Conservation (phyloP, 768 basidiomycete species). For the Pleurotus tuoliensis region DNA sequence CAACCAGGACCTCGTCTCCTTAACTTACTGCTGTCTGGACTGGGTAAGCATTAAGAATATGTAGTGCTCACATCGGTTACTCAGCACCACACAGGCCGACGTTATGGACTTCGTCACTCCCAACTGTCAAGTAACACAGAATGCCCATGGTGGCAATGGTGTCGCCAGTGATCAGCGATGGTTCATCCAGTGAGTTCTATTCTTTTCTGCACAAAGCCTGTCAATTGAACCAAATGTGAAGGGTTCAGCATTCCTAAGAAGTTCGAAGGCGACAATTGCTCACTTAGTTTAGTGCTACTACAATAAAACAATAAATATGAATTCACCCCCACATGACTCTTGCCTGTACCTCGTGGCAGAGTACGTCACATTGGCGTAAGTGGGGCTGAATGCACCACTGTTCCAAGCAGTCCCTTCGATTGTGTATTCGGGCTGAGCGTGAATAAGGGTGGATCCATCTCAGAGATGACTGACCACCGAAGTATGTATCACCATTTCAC, state of each 20-base stretch:
- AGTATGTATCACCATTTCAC: too few species aligned
- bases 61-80: too few species aligned
- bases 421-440: too few species aligned
- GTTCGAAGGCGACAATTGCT: not conserved
- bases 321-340: too few species aligned
- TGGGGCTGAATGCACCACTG: too few species aligned
- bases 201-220: not conserved
- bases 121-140: constrained; percentile 45
- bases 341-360: too few species aligned
- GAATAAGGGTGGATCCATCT: too few species aligned
- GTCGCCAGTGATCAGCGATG: constrained; percentile 42
- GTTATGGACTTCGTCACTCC: constrained; percentile 37
- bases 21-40: constrained; percentile 43
- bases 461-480: too few species aligned
- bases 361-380: too few species aligned
- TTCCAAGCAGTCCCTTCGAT: too few species aligned
- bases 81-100: constrained; percentile 23
- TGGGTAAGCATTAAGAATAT: constrained; percentile 29
- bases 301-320: too few species aligned
- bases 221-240: not conserved
- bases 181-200: constrained; percentile 41
- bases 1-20: constrained; percentile 36
- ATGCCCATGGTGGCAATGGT: constrained; percentile 48
- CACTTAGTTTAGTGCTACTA: not conserved
- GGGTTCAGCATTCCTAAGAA: constrained; percentile 15